Evolutionary conservation across 371 early-diverging fungal genomes (phyloP).

Genomic region (Lichtheimia corymbifera): DNA sequence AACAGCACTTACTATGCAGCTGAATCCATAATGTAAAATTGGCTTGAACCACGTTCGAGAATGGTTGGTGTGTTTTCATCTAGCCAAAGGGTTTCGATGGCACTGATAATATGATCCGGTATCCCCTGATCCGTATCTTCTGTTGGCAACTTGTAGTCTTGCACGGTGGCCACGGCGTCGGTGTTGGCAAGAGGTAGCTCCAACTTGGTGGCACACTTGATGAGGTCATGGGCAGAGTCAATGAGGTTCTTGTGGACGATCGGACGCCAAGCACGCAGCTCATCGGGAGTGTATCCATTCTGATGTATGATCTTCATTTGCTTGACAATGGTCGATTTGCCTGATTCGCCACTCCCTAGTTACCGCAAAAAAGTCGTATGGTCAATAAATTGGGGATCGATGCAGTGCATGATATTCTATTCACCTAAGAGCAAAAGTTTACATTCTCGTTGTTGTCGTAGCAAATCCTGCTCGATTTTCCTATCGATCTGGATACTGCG

Average conservation of each 20-base stretch:
- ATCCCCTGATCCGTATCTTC: conserved; percentile 8
- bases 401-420: background rate
- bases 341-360: conserved; percentile 79
- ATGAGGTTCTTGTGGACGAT: conserved; percentile 76
- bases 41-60: conserved; percentile 57
- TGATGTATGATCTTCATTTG: conserved; percentile 90
- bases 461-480: conserved; percentile 53
- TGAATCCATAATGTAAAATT: conserved; percentile 78
- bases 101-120: conserved; percentile 31
- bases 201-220: conserved; percentile 56
- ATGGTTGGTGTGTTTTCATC: conserved; percentile 58
- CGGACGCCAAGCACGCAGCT: conserved; percentile 66
- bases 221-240: conserved; percentile 62
- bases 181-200: conserved; percentile 38
- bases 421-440: conserved; percentile 64
- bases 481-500: conserved; percentile 59
- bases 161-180: conserved; percentile 5
- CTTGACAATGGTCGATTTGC: conserved; percentile 84
- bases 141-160: conserved; percentile 12
- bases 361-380: background rate
- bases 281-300: conserved; percentile 75
- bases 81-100: conserved; percentile 63
- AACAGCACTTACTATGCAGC: conserved; percentile 62
- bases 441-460: conserved; percentile 57
- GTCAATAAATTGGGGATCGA: background rate